phyloP scores from a whole-genome alignment of 2,329 filamentous ascomycete genomes.

The Cryphonectria japonica region DNA sequence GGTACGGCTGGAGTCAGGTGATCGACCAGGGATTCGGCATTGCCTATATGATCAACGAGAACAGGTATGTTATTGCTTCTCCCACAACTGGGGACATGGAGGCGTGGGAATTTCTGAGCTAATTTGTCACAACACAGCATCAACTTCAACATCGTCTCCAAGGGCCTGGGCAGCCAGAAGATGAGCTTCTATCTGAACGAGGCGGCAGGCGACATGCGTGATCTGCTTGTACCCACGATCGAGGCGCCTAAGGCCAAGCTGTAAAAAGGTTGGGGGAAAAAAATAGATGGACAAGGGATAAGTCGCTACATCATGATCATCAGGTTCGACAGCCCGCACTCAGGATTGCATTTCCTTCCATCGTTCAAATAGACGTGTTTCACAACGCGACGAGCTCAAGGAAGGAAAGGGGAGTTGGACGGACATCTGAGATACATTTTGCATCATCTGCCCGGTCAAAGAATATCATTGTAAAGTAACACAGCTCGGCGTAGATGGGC shows the following conservation, averaged over 20 bases:
- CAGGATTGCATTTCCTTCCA: neutral
- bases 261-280: slow-evolving; percentile 43
- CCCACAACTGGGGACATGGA: neutral
- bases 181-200: slow-evolving; percentile 98
- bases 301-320: neutral
- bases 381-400: neutral
- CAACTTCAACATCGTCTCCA: slow-evolving; percentile 98
- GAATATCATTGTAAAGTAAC: neutral
- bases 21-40: slow-evolving; percentile 96
- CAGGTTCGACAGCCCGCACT: neutral
- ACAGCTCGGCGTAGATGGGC: neutral
- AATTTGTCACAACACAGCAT: slow-evolving; percentile 58
- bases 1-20: slow-evolving; percentile 98
- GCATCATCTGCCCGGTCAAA: neutral
- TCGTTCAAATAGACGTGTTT: neutral
- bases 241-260: slow-evolving; percentile 85
- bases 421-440: neutral
- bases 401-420: neutral
- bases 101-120: slow-evolving; percentile 5
- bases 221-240: slow-evolving; percentile 80
- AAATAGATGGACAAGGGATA: neutral
- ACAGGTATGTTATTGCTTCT: slow-evolving; percentile 62
- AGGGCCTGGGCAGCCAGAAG: slow-evolving; percentile 83
- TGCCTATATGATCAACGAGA: slow-evolving; percentile 99
- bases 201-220: slow-evolving; percentile 86